Evolutionary conservation across 2,329 filamentous ascomycete species (phyloP).

Genomic region (Penicillium occitanis): DNA sequence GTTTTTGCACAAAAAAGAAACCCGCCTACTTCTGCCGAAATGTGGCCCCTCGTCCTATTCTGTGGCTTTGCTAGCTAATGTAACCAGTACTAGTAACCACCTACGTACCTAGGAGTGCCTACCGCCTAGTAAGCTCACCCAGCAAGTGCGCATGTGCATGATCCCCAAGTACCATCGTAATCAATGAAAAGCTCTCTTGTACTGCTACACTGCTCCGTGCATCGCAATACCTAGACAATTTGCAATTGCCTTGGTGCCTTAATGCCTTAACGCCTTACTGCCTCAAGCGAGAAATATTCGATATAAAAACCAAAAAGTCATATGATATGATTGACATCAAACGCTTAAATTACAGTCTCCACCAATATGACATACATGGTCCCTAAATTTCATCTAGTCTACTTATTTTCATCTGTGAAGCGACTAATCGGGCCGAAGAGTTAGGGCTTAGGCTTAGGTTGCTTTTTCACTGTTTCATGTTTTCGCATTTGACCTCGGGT

Average conservation of each 20-base stretch:
- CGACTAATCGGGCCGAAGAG: not conserved
- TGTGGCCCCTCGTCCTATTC: not conserved
- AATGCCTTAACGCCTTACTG: not conserved
- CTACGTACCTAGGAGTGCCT: not conserved
- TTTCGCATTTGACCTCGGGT: slow-evolving; percentile 1
- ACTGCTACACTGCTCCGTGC: slow-evolving; percentile 13
- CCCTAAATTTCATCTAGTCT: not conserved
- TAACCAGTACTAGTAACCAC: not conserved
- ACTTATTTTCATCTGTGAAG: not conserved
- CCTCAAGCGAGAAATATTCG: slow-evolving; percentile 2
- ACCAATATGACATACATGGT: not conserved
- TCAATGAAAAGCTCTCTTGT: no score
- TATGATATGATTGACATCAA: not conserved
- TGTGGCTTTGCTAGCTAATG: not conserved
- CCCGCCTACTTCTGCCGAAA: no score
- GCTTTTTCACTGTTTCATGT: not conserved
- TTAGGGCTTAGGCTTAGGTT: slow-evolving; percentile 12
- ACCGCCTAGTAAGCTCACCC: not conserved
- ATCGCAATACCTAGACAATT: not conserved
- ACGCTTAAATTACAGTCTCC: not conserved
- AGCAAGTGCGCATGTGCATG: not conserved
- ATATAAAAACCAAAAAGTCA: not conserved
- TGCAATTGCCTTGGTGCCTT: not conserved
- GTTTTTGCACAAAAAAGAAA: not conserved
- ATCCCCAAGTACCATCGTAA: not conserved